phyloP scores from a whole-genome alignment of 805 yeast genomes.

The Myxozyma vanderwaltii region DNA sequence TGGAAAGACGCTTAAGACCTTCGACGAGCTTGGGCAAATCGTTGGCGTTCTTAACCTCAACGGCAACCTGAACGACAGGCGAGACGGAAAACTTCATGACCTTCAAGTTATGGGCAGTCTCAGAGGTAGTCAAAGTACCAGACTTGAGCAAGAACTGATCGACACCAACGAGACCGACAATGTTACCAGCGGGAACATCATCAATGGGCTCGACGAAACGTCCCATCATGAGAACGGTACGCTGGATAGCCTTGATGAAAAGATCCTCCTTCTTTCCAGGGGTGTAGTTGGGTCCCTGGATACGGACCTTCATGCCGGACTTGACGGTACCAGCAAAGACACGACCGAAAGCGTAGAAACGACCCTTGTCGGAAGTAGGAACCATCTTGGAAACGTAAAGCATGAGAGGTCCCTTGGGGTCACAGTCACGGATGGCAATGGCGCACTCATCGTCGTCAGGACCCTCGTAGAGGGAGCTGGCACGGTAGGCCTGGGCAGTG shows the following conservation, averaged over 20 bases:
- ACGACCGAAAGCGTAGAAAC: constrained; percentile 99
- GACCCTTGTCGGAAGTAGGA: constrained; percentile 99
- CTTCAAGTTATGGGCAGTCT: constrained; percentile 98
- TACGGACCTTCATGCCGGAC: constrained; percentile 99
- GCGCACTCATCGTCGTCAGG: constrained; percentile 86
- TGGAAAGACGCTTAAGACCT: constrained; percentile 99
- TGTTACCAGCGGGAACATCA: constrained; percentile 99
- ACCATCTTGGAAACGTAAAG: constrained; percentile 99
- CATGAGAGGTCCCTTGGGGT: constrained; percentile 97
- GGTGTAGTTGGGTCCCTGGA: constrained; percentile 99
- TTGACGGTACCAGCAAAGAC: constrained; percentile 99
- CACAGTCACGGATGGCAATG: constrained; percentile 95
- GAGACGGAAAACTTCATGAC: constrained; percentile 99
- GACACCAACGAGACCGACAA: constrained; percentile 99
- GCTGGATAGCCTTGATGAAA: constrained; percentile 95
- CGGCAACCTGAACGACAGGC: constrained; percentile 99
- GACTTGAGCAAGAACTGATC: constrained; percentile 99
- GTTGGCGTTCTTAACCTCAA: constrained; percentile 98
- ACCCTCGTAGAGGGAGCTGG: constrained; percentile 98
- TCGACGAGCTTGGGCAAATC: constrained; percentile 99
- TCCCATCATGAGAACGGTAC: constrained; percentile 99
- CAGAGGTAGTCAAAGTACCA: constrained; percentile 97
- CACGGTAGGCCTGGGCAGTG: constrained; percentile 99
- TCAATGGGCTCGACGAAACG: constrained; percentile 96
- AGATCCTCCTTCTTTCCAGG: constrained; percentile 98